phyloP scores from a whole-genome alignment of 2,329 filamentous ascomycete species.

The Graphilbum sp. region DNA sequence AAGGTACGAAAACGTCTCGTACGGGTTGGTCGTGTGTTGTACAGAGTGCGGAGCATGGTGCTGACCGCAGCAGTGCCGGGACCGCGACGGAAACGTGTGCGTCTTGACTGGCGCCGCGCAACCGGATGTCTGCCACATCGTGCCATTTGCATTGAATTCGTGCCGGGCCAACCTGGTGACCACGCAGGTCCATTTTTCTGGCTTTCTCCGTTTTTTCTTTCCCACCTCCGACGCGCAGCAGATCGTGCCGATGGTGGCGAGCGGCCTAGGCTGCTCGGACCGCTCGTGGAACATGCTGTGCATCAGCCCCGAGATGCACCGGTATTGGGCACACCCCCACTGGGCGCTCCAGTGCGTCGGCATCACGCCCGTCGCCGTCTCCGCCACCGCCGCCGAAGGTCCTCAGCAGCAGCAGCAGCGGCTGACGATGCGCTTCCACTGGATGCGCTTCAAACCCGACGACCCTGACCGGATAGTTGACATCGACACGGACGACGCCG shows the following conservation, averaged over 20 bases:
- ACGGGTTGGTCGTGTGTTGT: no score
- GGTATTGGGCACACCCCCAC: not conserved
- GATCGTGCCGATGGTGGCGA: not conserved
- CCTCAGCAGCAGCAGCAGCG: not conserved
- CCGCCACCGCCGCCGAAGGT: no score
- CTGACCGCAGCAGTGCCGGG: not conserved
- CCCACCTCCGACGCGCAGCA: not conserved
- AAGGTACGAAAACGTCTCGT: no score
- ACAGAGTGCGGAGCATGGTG: no score
- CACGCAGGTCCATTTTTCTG: constrained; percentile 1
- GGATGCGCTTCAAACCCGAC: not conserved
- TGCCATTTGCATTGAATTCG: constrained; percentile 10
- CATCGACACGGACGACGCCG: not conserved
- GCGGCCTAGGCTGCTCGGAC: not conserved
- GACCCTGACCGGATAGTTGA: not conserved
- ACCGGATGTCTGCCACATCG: not conserved
- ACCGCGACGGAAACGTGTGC: not conserved
- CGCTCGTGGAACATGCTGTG: not conserved
- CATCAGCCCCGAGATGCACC: not conserved
- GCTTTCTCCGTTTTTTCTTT: not conserved
- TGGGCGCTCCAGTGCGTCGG: not conserved
- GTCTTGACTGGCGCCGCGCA: not conserved
- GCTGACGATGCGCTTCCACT: not conserved
- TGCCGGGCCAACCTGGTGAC: constrained; percentile 11
- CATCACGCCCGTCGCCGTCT: not conserved